These are phyloP conservation scores for Gossypium australe DNA, from an alignment of 345 rosid species.

Conservation along the genomic window DNA sequence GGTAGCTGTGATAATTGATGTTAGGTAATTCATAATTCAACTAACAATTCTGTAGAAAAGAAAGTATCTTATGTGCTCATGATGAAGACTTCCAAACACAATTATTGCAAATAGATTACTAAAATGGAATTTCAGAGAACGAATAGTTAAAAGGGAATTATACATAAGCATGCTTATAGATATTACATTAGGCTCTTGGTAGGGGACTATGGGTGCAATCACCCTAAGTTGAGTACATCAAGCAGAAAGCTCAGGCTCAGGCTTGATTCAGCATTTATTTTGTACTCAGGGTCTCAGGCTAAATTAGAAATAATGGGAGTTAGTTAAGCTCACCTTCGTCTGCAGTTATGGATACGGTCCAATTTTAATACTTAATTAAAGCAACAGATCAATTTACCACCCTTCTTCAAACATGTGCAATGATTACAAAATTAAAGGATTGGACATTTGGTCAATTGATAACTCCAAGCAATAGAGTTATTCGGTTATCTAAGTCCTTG, in stretches of 20 bases:
- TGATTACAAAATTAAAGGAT: not conserved
- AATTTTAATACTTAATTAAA: not conserved
- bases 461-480: not conserved
- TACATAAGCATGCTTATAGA: not conserved
- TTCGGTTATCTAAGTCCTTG: not conserved
- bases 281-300: not conserved
- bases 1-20: not conserved
- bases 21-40: not conserved
- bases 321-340: not conserved
- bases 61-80: not conserved
- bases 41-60: not conserved
- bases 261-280: not conserved
- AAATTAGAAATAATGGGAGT: not conserved
- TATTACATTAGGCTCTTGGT: not conserved
- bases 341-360: not conserved
- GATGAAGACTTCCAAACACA: not conserved
- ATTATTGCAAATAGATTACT: not conserved
- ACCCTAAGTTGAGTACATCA: not conserved
- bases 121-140: not conserved
- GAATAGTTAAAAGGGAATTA: not conserved
- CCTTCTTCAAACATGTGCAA: not conserved
- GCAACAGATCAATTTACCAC: not conserved
- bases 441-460: not conserved
- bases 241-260: not conserved
- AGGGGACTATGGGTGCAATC: not conserved